phyloP scores from a whole-genome alignment of 805 yeast genomes.

The Metschnikowia orientalis region DNA sequence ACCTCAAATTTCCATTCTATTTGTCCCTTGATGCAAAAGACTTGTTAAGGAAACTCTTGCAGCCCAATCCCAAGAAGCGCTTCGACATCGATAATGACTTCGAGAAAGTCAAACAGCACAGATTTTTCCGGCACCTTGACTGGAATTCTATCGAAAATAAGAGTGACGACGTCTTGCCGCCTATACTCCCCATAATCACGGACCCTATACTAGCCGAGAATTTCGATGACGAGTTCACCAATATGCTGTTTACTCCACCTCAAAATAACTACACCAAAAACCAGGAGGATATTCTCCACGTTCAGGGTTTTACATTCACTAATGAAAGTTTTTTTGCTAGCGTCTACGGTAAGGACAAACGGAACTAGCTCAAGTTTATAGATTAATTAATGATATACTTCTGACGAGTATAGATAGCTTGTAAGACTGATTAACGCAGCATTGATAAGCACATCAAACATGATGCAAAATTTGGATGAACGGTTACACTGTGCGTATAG shows the following conservation, averaged over 20 bases:
- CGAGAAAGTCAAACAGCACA: conserved; percentile 51
- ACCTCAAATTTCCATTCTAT: conserved; percentile 64
- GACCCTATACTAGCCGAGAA: conserved; percentile 82
- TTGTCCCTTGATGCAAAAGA: conserved; percentile 79
- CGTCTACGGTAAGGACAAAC: too few relatives aligned
- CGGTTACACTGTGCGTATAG: conserved; percentile 11
- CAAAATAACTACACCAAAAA: background rate
- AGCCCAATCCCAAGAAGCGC: conserved; percentile 67
- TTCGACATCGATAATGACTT: conserved; percentile 49
- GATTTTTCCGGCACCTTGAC: conserved; percentile 71
- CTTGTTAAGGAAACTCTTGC: conserved; percentile 56
- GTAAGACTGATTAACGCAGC: conserved; percentile 2
- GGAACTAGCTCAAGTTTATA: conserved; percentile 1
- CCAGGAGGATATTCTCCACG: conserved; percentile 32
- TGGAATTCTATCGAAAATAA: conserved; percentile 59
- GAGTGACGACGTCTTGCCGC: conserved; percentile 52
- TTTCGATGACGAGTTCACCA: conserved; percentile 75
- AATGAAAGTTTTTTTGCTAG: conserved; percentile 32
- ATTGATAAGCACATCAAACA: conserved; percentile 7
- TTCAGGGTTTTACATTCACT: conserved; percentile 40
- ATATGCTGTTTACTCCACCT: conserved; percentile 47
- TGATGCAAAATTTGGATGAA: conserved; percentile 12
- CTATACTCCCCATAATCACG: conserved; percentile 77
- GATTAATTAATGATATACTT: background rate
- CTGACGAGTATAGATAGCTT: conserved; percentile 6